Evolutionary conservation across 768 basidiomycete species (phyloP).

Genomic region (Glaciozyma martinii): DNA sequence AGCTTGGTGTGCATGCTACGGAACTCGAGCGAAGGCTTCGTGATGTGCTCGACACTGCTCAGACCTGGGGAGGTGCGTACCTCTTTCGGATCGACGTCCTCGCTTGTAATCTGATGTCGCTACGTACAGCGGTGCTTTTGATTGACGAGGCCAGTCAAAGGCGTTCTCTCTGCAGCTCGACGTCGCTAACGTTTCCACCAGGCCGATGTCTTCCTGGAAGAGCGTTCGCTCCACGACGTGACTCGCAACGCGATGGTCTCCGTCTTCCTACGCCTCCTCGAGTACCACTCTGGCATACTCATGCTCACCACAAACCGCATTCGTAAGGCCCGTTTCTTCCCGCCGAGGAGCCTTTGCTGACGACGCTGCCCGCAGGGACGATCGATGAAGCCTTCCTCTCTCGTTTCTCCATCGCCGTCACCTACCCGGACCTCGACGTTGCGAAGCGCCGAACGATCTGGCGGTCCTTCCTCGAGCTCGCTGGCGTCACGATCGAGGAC

Average conservation of each 20-base stretch:
- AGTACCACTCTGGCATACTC: slow-evolving; percentile 42
- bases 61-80: background rate
- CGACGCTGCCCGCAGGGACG: slow-evolving; percentile 30
- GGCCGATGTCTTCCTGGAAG: slow-evolving; percentile 65
- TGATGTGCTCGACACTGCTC: slow-evolving; percentile 37
- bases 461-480: slow-evolving; percentile 53
- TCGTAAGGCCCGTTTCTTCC: slow-evolving; percentile 10
- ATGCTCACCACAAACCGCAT: slow-evolving; percentile 44
- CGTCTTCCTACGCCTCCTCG: slow-evolving; percentile 47
- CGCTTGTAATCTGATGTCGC: background rate
- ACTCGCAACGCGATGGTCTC: slow-evolving; percentile 65
- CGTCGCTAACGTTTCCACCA: background rate
- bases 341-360: too few relatives aligned
- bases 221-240: slow-evolving; percentile 56
- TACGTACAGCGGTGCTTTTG: slow-evolving; percentile 14
- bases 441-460: slow-evolving; percentile 55
- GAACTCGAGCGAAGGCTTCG: slow-evolving; percentile 45
- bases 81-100: background rate
- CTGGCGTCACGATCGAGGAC: slow-evolving; percentile 17
- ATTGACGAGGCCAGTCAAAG: slow-evolving; percentile 17
- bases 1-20: slow-evolving; percentile 48
- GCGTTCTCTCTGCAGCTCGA: too few relatives aligned
- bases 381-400: slow-evolving; percentile 64
- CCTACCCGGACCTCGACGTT: slow-evolving; percentile 53
- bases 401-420: slow-evolving; percentile 45